A percentile compares a stretch with the other conserved stretches of the same genome.
Conservation (phyloP, 2,329 filamentous ascomycete species). For the Colletotrichum cordylinicola region DNA sequence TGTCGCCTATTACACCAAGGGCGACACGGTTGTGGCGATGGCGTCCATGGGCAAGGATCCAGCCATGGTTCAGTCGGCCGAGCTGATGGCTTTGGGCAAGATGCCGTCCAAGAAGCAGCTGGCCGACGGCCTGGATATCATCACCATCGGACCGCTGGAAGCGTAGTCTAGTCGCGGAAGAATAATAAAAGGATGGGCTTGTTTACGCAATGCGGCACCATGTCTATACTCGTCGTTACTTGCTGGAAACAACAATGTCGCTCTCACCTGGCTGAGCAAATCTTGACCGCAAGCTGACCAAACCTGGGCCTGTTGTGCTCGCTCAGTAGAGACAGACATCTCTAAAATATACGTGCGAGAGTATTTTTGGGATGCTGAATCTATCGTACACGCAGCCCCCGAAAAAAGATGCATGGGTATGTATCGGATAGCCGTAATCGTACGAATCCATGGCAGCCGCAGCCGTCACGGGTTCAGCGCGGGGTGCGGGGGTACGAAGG, state of each 20-base stretch:
- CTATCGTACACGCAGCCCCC: background rate
- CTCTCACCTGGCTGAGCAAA: background rate
- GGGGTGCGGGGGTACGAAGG: background rate
- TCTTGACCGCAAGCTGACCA: background rate
- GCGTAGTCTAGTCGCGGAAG: constrained; percentile 5
- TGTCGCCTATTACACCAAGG: constrained; percentile 86
- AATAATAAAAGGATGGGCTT: background rate
- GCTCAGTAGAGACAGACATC: background rate
- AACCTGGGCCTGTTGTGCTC: background rate
- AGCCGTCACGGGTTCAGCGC: background rate
- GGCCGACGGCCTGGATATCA: constrained; percentile 62
- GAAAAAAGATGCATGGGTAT: background rate
- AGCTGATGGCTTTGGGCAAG: constrained; percentile 81
- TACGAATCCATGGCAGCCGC: background rate
- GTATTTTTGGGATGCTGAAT: background rate
- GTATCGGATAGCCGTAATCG: background rate
- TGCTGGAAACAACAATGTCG: background rate
- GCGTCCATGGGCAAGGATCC: constrained; percentile 92
- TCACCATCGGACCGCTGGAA: constrained; percentile 45
- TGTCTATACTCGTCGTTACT: background rate
- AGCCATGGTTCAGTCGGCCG: constrained; percentile 79
- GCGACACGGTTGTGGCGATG: constrained; percentile 86
- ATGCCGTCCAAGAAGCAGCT: constrained; percentile 87
- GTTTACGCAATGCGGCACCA: background rate
- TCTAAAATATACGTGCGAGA: background rate